Conservation (phyloP, 140 eudicot species). For the Erigeron philadelphicus region DNA sequence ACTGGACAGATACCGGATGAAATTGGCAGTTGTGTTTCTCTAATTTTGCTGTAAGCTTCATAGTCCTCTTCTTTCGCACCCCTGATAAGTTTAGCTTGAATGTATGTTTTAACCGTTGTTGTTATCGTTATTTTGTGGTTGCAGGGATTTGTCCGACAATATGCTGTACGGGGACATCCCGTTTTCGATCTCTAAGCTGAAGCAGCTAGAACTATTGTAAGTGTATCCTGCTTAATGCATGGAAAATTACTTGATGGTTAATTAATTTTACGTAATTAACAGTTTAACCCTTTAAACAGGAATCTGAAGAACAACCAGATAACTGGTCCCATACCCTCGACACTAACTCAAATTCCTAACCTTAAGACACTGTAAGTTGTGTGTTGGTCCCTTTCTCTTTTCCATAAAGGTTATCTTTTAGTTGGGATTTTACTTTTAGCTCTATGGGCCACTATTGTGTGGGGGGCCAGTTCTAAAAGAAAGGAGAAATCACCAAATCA, state of each 20-base stretch:
- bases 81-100: neutral
- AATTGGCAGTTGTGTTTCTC: conserved; percentile 63
- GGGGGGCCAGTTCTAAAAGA: neutral
- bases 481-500: neutral
- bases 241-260: neutral
- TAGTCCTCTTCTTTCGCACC: neutral
- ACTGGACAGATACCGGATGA: conserved; percentile 95
- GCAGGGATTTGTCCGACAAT: conserved; percentile 78
- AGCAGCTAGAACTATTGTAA: conserved; percentile 75
- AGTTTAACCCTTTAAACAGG: conserved; percentile 29
- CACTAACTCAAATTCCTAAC: conserved; percentile 82
- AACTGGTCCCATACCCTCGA: conserved; percentile 81
- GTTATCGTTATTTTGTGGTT: neutral
- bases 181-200: conserved; percentile 78
- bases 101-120: neutral
- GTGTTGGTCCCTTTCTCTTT: neutral
- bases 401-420: neutral
- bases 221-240: conserved; percentile 18
- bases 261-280: neutral
- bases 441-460: neutral
- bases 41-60: conserved; percentile 42
- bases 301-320: conserved; percentile 79
- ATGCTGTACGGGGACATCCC: conserved; percentile 77
- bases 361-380: conserved; percentile 72
- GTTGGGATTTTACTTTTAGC: neutral